These are phyloP conservation scores for Neoascochyta sp. DNA, from an alignment of 2,329 filamentous ascomycete genomes.

Conservation along the genomic window DNA sequence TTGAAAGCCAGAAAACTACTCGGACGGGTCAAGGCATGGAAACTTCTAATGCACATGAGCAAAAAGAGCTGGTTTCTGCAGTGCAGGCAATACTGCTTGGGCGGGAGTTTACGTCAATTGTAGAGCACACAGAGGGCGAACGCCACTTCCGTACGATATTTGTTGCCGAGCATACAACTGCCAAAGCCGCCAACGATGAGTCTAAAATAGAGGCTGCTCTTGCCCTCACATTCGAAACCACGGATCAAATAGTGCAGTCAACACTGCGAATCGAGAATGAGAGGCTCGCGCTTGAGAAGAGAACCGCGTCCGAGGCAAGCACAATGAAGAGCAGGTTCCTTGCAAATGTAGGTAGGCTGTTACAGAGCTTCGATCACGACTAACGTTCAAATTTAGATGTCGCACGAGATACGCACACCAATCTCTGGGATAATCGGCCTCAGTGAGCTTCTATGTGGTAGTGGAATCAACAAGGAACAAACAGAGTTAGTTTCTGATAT, in stretches of 20 bases:
- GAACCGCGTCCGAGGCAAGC: constrained; percentile 5
- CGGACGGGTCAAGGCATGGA: not conserved
- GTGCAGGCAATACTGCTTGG: constrained; percentile 6
- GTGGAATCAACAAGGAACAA: constrained; percentile 5
- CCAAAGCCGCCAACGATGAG: constrained; percentile 1
- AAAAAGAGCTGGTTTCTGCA: constrained; percentile 3
- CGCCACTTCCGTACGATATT: constrained; percentile 7
- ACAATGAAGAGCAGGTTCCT: constrained; percentile 9
- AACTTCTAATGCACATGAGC: not conserved
- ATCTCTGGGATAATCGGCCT: constrained; percentile 10
- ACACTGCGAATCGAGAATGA: constrained; percentile 5
- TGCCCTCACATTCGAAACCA: constrained; percentile 8
- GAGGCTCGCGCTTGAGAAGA: constrained; percentile 4
- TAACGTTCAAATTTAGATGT: constrained; percentile 5
- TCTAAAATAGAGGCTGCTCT: constrained; percentile 3
- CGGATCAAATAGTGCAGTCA: constrained; percentile 5
- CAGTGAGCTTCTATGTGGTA: constrained; percentile 7
- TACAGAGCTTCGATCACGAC: not conserved
- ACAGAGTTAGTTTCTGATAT: constrained; percentile 47
- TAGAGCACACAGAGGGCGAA: constrained; percentile 6
- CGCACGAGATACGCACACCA: constrained; percentile 11
- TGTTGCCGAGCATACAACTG: constrained; percentile 5
- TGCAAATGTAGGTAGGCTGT: constrained; percentile 5
- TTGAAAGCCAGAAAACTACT: not conserved
- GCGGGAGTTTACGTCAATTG: constrained; percentile 2